Evolutionary conservation across 305 asterid species (phyloP).

Genomic region (Withania somnifera): DNA sequence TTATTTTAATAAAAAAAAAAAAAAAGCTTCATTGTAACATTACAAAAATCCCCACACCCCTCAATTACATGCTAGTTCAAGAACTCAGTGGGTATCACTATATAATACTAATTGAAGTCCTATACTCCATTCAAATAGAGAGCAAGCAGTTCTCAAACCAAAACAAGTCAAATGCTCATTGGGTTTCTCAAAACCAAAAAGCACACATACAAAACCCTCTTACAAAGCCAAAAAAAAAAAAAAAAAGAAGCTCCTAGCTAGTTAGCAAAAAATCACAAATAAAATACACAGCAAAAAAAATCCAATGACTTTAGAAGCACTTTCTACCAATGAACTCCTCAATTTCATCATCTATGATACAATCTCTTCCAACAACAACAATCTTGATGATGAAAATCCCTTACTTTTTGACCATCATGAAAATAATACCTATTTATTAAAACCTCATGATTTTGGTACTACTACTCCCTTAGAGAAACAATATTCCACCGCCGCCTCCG

Average conservation of each 20-base stretch:
- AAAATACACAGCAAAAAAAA: too few species aligned
- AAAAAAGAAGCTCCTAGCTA: not conserved
- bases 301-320: conserved; percentile 72
- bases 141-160: not conserved
- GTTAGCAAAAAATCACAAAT: not conserved
- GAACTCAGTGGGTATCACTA: not conserved
- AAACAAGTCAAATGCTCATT: not conserved
- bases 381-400: not conserved
- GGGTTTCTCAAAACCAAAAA: conserved; percentile 8
- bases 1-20: not conserved
- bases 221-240: not conserved
- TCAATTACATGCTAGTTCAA: not conserved
- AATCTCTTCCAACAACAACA: conserved; percentile 16
- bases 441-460: not conserved
- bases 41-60: not conserved
- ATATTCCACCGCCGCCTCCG: conserved; percentile 5
- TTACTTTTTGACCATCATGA: not conserved
- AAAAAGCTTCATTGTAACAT: not conserved
- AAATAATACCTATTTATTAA: not conserved
- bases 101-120: conserved; percentile 3
- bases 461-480: conserved; percentile 10
- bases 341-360: conserved; percentile 65
- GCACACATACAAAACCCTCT: not conserved
- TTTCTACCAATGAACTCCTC: conserved; percentile 57
- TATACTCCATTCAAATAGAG: not conserved